Percentiles rank a stretch among this genome's conserved stretches.
Evolutionary conservation across 106 monocot species (phyloP).

Genomic region (Platanthera guangdongensis): DNA sequence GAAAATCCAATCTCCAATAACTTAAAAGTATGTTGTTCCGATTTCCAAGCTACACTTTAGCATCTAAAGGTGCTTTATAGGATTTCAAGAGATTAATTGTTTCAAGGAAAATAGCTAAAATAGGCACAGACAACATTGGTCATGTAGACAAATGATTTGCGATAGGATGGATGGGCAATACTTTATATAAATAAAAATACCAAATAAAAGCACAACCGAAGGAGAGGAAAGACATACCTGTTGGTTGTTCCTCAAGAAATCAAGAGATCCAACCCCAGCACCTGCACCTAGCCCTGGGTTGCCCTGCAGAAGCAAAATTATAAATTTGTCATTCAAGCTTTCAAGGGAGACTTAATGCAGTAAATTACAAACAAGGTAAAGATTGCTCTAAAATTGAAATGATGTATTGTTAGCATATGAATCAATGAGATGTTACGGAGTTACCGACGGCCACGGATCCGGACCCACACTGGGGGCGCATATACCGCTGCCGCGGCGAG

Average conservation of each 20-base stretch:
- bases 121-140: neutral
- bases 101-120: neutral
- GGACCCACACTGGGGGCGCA: too few species aligned
- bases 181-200: neutral
- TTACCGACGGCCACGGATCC: too few species aligned
- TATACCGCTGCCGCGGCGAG: too few species aligned
- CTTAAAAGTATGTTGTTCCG: neutral
- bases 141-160: neutral
- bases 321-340: neutral
- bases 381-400: too few species aligned
- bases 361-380: too few species aligned
- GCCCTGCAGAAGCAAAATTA: constrained; percentile 6
- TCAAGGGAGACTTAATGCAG: too few species aligned
- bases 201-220: neutral
- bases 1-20: neutral
- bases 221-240: constrained; percentile 41
- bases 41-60: neutral
- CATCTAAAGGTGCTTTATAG: neutral
- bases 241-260: constrained; percentile 79
- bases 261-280: constrained; percentile 72
- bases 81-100: neutral
- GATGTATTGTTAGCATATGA: too few species aligned
- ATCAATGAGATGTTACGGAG: constrained; percentile 49
- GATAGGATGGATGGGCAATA: neutral
- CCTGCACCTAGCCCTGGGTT: constrained; percentile 29